Percentiles rank a stretch among this genome's conserved stretches.
Evolutionary conservation across 352 stramenopile genomes (phyloP).

Genomic region (Pseudoperonospora humuli): DNA sequence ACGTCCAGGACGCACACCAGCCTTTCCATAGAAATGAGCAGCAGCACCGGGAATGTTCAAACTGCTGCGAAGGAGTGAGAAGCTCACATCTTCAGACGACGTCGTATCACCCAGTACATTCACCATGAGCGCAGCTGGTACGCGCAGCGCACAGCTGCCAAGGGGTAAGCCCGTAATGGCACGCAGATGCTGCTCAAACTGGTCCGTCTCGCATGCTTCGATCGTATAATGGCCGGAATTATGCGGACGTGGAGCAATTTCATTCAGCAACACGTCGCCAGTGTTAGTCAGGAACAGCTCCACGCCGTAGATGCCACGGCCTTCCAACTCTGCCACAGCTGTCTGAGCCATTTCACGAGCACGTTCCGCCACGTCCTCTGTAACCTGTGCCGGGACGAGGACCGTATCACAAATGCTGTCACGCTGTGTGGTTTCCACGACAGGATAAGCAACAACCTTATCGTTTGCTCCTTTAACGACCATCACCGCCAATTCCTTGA

Average conservation of each 20-base stretch:
- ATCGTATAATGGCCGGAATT: slow-evolving; percentile 99
- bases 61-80: slow-evolving; percentile 47
- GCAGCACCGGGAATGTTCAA: slow-evolving; percentile 75
- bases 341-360: slow-evolving; percentile 51
- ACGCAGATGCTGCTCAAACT: slow-evolving; percentile 98
- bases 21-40: slow-evolving; percentile 97
- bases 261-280: slow-evolving; percentile 91
- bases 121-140: slow-evolving; percentile 88
- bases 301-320: slow-evolving; percentile 93
- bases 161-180: slow-evolving; percentile 92
- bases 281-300: slow-evolving; percentile 94
- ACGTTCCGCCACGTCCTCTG: slow-evolving; percentile 25
- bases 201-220: slow-evolving; percentile 94
- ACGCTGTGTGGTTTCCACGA: slow-evolving; percentile 95
- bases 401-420: slow-evolving; percentile 97
- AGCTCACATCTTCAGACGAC: slow-evolving; percentile 80
- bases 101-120: slow-evolving; percentile 79
- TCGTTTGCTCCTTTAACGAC: slow-evolving; percentile 79
- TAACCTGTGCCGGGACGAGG: slow-evolving; percentile 83
- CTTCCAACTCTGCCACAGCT: slow-evolving; percentile 74
- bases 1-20: slow-evolving; percentile 75
- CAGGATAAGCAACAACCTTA: slow-evolving; percentile 88
- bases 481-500: slow-evolving; percentile 96
- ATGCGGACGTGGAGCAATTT: slow-evolving; percentile 95
- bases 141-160: slow-evolving; percentile 87